Evolutionary conservation across 139 green algal species (phyloP).

Genomic region (Chlamydomonas eustigma): DNA sequence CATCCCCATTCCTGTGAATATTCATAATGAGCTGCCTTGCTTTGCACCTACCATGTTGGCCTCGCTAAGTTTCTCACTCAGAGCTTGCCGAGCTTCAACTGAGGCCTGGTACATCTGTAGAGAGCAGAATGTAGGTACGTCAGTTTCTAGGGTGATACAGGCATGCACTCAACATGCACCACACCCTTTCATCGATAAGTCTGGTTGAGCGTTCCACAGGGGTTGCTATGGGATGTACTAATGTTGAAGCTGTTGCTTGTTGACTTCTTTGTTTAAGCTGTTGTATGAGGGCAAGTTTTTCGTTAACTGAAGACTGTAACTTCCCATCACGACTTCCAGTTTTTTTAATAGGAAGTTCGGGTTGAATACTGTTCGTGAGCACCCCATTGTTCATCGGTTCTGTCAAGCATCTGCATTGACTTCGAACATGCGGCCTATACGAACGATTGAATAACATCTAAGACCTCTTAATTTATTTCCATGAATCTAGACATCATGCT

Average conservation of each 20-base stretch:
- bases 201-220: slow-evolving; percentile 13
- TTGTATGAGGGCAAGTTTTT: slow-evolving; percentile 22
- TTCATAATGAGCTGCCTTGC: too few species aligned
- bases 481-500: too few species aligned
- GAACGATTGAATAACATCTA: too few species aligned
- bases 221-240: not conserved
- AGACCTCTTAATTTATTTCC: too few species aligned
- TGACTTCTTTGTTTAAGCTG: slow-evolving; percentile 18
- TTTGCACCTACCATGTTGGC: slow-evolving; percentile 27
- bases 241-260: not conserved
- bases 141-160: not conserved
- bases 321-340: too few species aligned
- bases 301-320: too few species aligned
- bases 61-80: slow-evolving; percentile 39
- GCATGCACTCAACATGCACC: not conserved
- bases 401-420: too few species aligned
- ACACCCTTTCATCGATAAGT: slow-evolving; percentile 6
- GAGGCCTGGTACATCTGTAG: slow-evolving; percentile 41
- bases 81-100: slow-evolving; percentile 34
- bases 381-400: too few species aligned
- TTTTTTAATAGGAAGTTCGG: too few species aligned
- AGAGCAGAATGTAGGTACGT: not conserved
- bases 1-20: too few species aligned
- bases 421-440: too few species aligned
- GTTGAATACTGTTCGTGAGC: too few species aligned